Percentiles rank a stretch among this genome's conserved stretches.
These are phyloP conservation scores for Coemansia sp. DNA, from an alignment of 192 early-diverging fungal genomes.

Conservation along the genomic window DNA sequence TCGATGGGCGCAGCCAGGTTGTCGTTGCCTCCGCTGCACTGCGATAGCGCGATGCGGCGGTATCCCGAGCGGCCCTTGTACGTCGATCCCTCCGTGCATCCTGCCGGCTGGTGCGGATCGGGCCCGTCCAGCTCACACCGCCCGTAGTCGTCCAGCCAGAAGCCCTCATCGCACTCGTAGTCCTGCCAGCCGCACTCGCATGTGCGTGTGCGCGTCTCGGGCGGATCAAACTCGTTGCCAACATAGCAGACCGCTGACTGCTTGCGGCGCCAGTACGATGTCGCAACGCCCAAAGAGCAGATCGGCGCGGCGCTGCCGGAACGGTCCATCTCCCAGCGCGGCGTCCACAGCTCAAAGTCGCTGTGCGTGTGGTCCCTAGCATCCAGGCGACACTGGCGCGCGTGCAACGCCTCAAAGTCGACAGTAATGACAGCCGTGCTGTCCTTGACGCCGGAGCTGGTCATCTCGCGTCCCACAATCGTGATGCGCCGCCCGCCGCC, in stretches of 20 bases:
- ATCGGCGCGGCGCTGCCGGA: conserved; percentile 61
- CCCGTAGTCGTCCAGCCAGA: conserved; percentile 70
- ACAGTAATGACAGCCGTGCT: conserved; percentile 51
- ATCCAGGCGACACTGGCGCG: conserved; percentile 56
- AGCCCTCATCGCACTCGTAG: conserved; percentile 88
- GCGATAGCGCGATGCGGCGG: conserved; percentile 67
- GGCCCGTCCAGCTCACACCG: conserved; percentile 66
- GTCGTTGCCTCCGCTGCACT: conserved; percentile 75
- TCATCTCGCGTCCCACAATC: conserved; percentile 60
- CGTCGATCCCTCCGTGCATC: conserved; percentile 63
- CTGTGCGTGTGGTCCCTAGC: conserved; percentile 56
- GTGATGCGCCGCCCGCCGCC: conserved; percentile 74
- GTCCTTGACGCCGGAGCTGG: conserved; percentile 20
- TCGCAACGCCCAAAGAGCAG: conserved; percentile 63
- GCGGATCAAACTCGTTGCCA: conserved; percentile 61
- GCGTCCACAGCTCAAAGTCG: conserved; percentile 92
- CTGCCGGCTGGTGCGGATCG: conserved; percentile 74
- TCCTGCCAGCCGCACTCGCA: conserved; percentile 80
- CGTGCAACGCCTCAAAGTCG: conserved; percentile 59
- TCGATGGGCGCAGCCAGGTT: conserved; percentile 63
- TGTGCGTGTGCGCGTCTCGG: conserved; percentile 48
- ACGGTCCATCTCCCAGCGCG: conserved; percentile 30
- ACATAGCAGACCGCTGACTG: conserved; percentile 66
- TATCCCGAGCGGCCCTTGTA: conserved; percentile 83
- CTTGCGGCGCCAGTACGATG: conserved; percentile 76